Conservation (phyloP, 192 early-diverging fungal genomes). For the Coemansia umbellata region DNA sequence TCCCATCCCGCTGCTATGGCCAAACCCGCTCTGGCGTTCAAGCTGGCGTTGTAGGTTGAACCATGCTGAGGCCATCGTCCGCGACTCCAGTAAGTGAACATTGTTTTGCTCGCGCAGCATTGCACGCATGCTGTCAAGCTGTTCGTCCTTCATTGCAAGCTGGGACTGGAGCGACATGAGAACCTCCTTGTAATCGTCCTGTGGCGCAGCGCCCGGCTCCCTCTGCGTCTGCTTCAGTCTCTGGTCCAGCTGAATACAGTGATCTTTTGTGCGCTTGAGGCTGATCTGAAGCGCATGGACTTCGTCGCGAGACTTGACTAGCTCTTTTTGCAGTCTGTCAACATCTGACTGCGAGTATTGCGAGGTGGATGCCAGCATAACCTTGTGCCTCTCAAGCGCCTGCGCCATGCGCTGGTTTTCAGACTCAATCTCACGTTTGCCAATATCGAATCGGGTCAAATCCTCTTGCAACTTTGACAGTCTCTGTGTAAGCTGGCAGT, state of each 20-base stretch:
- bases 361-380: conserved; percentile 7
- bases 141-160: conserved; percentile 32
- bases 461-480: conserved; percentile 24
- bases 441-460: conserved; percentile 20
- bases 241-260: conserved; percentile 32
- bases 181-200: conserved; percentile 54
- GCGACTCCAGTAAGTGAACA: conserved; percentile 63
- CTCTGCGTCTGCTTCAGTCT: conserved; percentile 21
- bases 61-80: conserved; percentile 78
- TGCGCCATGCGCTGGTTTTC: conserved; percentile 22
- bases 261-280: conserved; percentile 47
- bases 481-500: conserved; percentile 41
- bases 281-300: conserved; percentile 33
- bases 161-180: conserved; percentile 53
- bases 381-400: conserved; percentile 22
- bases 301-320: conserved; percentile 43
- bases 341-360: conserved; percentile 35
- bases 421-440: conserved; percentile 27
- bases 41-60: conserved; percentile 55
- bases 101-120: conserved; percentile 58
- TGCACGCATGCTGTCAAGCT: conserved; percentile 69
- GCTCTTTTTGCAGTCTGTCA: conserved; percentile 41
- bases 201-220: conserved; percentile 8
- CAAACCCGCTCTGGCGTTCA: conserved; percentile 52
- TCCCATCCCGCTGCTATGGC: conserved; percentile 35